Evolutionary conservation across 805 yeast genomes (phyloP).

Genomic region (Zygosaccharomyces bisporus): DNA sequence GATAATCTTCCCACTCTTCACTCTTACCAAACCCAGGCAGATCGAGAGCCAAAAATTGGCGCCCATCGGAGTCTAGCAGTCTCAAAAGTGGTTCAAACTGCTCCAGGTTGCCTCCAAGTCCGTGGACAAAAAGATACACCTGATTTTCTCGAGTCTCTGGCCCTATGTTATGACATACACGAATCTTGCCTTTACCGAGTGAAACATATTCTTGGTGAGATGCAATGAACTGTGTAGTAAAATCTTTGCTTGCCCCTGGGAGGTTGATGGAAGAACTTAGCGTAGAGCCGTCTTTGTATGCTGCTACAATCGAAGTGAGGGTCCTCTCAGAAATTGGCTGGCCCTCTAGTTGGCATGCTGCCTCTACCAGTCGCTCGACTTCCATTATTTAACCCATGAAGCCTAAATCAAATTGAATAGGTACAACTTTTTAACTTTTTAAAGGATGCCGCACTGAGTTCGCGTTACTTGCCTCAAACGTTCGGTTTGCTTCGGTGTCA

Average conservation of each 20-base stretch:
- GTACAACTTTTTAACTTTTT: background rate
- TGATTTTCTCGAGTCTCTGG: background rate
- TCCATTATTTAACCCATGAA: background rate
- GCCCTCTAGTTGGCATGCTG: conserved; percentile 18
- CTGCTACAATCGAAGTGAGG: conserved; percentile 19
- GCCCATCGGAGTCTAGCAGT: conserved; percentile 56
- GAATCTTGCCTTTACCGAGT: conserved; percentile 11
- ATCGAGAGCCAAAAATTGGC: conserved; percentile 67
- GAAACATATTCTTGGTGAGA: conserved; percentile 16
- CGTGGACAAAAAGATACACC: conserved; percentile 68
- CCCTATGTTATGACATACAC: conserved; percentile 27
- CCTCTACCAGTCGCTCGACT: background rate
- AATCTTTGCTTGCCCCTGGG: conserved; percentile 22
- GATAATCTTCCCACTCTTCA: conserved; percentile 21
- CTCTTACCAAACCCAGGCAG: conserved; percentile 83
- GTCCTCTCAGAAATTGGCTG: conserved; percentile 22
- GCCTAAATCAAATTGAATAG: background rate
- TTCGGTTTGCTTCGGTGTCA: background rate
- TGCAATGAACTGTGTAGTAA: conserved; percentile 23
- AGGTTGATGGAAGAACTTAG: conserved; percentile 12
- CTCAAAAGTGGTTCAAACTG: conserved; percentile 72
- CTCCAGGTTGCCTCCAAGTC: conserved; percentile 84
- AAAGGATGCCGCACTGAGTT: background rate
- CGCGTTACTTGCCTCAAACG: background rate
- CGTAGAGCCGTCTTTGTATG: conserved; percentile 16